These are phyloP conservation scores for Boletellus ananas DNA, from an alignment of 768 basidiomycete genomes.

Conservation along the genomic window DNA sequence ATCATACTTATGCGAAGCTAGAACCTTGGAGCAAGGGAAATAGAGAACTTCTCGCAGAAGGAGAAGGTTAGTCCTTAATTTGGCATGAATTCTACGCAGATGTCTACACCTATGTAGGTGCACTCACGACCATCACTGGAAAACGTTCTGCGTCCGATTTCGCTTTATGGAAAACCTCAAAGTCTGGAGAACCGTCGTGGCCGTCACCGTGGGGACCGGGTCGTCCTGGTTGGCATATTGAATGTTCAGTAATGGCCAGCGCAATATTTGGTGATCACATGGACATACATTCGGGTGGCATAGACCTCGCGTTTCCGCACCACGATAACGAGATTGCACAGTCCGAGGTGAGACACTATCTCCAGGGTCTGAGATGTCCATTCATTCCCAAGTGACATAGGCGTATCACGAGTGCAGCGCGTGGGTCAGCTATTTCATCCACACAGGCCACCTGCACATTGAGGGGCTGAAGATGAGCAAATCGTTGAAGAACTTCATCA, in stretches of 20 bases:
- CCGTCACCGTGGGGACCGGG: slow-evolving; percentile 89
- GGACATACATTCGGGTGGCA: slow-evolving; percentile 98
- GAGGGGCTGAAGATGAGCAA: slow-evolving; percentile 99
- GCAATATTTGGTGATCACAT: slow-evolving; percentile 85
- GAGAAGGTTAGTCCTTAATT: slow-evolving; percentile 62
- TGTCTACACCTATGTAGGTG: slow-evolving; percentile 37
- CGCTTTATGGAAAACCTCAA: slow-evolving; percentile 96
- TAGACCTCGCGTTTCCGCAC: slow-evolving; percentile 97
- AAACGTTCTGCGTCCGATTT: slow-evolving; percentile 89
- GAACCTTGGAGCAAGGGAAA: slow-evolving; percentile 97
- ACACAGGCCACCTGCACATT: slow-evolving; percentile 97
- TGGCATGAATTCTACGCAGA: neutral
- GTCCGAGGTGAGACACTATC: slow-evolving; percentile 63
- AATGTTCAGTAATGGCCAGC: slow-evolving; percentile 96
- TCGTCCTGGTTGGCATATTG: slow-evolving; percentile 99
- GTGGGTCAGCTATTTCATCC: slow-evolving; percentile 99
- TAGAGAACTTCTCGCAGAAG: slow-evolving; percentile 81
- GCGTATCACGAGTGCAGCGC: slow-evolving; percentile 88
- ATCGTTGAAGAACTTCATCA: slow-evolving; percentile 98
- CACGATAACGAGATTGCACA: slow-evolving; percentile 99
- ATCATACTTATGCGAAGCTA: slow-evolving; percentile 88
- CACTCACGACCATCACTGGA: slow-evolving; percentile 52
- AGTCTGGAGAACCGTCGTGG: slow-evolving; percentile 96
- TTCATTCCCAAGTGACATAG: slow-evolving; percentile 38
- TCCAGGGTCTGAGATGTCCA: neutral